Evolutionary conservation across 177 flowering plant species (phyloP).

Genomic region (Telopea speciosissima): DNA sequence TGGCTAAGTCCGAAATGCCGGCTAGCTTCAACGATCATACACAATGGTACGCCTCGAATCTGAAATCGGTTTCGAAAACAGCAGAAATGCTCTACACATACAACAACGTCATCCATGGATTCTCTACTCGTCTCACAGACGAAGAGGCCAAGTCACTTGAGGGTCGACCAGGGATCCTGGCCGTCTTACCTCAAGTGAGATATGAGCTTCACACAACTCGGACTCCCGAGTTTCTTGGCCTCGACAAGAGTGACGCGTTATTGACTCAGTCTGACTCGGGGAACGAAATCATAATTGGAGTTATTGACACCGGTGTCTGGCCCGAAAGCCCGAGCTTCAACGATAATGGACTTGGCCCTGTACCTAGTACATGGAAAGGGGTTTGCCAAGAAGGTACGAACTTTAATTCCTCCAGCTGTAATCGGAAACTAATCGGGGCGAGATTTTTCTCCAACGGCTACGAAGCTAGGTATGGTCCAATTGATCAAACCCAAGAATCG

Average conservation of each 20-base stretch:
- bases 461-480: constrained; percentile 46
- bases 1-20: constrained; percentile 55
- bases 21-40: constrained; percentile 32
- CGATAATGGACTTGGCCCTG: constrained; percentile 44
- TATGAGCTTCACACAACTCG: constrained; percentile 20
- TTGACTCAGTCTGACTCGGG: constrained; percentile 33
- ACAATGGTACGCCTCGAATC: constrained; percentile 54
- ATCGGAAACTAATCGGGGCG: constrained; percentile 48
- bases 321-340: neutral
- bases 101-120: constrained; percentile 54
- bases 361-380: constrained; percentile 20
- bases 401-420: neutral
- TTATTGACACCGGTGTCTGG: constrained; percentile 31
- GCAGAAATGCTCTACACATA: constrained; percentile 57
- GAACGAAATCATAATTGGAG: constrained; percentile 45
- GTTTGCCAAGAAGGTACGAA: neutral
- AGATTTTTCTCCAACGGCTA: constrained; percentile 46
- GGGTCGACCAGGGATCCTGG: constrained; percentile 37
- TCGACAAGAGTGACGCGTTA: constrained; percentile 20
- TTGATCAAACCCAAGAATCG: constrained; percentile 40
- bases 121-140: constrained; percentile 49
- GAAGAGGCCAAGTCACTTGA: constrained; percentile 38
- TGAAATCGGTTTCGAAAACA: constrained; percentile 45
- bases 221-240: constrained; percentile 65
- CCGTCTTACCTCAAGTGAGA: constrained; percentile 43